These are phyloP conservation scores for Eucalyptus sp. DNA, from an alignment of 345 rosid species.

Conservation along the genomic window DNA sequence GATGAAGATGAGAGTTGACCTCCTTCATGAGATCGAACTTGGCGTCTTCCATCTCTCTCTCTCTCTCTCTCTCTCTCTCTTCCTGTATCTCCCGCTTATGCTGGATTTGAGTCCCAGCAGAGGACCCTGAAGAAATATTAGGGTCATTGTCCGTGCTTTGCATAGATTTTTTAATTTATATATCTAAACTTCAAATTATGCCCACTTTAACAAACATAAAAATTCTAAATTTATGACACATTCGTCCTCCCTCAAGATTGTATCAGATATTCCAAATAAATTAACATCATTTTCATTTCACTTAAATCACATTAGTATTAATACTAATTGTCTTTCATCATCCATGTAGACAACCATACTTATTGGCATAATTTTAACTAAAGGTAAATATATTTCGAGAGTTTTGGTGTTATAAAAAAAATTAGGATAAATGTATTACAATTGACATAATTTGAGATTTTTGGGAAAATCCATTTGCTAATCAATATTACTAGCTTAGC, in stretches of 20 bases:
- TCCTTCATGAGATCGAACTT: background rate
- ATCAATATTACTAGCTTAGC: no score
- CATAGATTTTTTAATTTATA: background rate
- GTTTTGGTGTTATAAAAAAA: no score
- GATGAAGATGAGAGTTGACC: background rate
- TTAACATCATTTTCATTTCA: rapidly evolving
- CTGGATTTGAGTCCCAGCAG: background rate
- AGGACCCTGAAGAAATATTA: background rate
- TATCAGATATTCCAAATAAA: rapidly evolving
- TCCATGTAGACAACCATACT: rapidly evolving
- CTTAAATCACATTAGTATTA: no score
- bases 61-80: background rate
- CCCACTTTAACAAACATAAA: no score
- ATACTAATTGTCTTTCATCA: no score
- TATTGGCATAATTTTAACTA: no score
- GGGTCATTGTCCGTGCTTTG: rapidly evolving
- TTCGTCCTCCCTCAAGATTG: background rate
- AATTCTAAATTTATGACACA: no score
- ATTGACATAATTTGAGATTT: no score
- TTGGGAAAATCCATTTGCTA: no score
- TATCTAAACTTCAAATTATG: no score
- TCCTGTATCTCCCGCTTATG: background rate
- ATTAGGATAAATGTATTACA: no score
- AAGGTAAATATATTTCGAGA: rapidly evolving
- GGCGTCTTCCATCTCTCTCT: background rate